These are phyloP conservation scores for Candida patagonica DNA, from an alignment of 805 yeast genomes.

Conservation along the genomic window DNA sequence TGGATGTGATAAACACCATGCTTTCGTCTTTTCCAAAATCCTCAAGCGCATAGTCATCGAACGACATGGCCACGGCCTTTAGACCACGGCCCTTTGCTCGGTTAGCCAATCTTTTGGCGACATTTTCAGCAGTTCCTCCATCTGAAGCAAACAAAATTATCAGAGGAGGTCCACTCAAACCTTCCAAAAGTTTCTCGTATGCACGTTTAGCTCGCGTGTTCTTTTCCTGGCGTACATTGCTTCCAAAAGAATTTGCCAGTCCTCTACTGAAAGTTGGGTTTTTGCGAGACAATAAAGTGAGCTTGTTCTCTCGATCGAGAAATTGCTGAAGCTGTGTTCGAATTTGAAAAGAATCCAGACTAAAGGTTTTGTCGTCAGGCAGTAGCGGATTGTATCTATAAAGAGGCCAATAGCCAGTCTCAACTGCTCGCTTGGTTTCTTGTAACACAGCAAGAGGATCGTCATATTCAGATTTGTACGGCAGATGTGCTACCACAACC, in stretches of 20 bases:
- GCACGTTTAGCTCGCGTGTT: conserved; percentile 66
- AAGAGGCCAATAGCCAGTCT: conserved; percentile 93
- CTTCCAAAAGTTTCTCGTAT: conserved; percentile 66
- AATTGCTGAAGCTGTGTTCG: conserved; percentile 68
- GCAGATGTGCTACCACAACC: conserved; percentile 81
- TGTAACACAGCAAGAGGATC: conserved; percentile 68
- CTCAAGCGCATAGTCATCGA: conserved; percentile 66
- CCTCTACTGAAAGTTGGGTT: conserved; percentile 72
- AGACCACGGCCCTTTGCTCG: conserved; percentile 77
- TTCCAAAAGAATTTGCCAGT: conserved; percentile 53
- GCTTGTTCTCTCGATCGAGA: conserved; percentile 81
- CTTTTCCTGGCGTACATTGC: conserved; percentile 51
- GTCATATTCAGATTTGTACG: conserved; percentile 49
- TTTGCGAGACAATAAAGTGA: conserved; percentile 62
- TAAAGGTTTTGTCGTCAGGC: conserved; percentile 46
- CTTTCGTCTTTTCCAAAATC: conserved; percentile 65
- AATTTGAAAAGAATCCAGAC: conserved; percentile 75
- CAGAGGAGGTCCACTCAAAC: conserved; percentile 85
- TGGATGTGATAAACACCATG: conserved; percentile 59
- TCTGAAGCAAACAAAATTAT: conserved; percentile 84
- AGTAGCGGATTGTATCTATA: conserved; percentile 71
- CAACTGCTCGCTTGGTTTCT: conserved; percentile 84
- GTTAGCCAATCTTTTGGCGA: conserved; percentile 70
- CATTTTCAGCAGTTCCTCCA: conserved; percentile 77
- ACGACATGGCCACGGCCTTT: conserved; percentile 52